Percentiles rank a stretch among this genome's conserved stretches.
These are phyloP conservation scores for Globisporangium nodosum DNA, from an alignment of 352 stramenopile genomes.

Conservation along the genomic window DNA sequence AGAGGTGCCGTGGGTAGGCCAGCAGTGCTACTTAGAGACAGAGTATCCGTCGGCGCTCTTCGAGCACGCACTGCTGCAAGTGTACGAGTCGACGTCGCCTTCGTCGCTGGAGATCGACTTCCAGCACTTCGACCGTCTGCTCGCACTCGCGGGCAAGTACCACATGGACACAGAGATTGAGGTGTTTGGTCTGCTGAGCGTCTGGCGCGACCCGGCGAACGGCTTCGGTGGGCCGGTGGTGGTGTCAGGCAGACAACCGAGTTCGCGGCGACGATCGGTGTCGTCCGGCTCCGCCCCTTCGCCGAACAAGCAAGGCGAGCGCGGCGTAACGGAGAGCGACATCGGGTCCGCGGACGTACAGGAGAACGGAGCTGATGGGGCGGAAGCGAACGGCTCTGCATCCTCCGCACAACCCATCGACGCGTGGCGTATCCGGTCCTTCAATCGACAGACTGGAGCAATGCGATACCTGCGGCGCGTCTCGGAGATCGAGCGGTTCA, in stretches of 20 bases:
- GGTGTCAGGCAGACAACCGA: slow-evolving; percentile 6
- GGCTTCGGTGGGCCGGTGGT: slow-evolving; percentile 53
- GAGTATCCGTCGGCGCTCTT: slow-evolving; percentile 62
- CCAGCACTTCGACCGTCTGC: slow-evolving; percentile 60
- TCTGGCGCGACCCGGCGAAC: slow-evolving; percentile 53
- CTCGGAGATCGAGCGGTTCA: slow-evolving; percentile 55
- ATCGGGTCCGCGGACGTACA: neutral
- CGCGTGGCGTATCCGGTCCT: slow-evolving; percentile 65
- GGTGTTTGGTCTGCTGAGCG: slow-evolving; percentile 64
- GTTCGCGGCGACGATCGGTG: neutral
- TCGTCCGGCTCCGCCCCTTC: slow-evolving; percentile 9
- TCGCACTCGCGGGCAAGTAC: slow-evolving; percentile 39
- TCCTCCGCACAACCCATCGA: slow-evolving; percentile 34
- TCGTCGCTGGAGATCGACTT: slow-evolving; percentile 44
- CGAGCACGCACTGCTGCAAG: slow-evolving; percentile 58
- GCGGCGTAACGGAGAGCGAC: neutral
- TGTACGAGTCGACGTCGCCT: slow-evolving; percentile 35
- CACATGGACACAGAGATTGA: slow-evolving; percentile 66
- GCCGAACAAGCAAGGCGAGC: neutral
- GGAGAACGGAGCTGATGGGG: slow-evolving; percentile 2
- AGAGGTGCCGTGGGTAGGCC: slow-evolving; percentile 71
- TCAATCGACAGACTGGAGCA: slow-evolving; percentile 43
- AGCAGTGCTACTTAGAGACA: slow-evolving; percentile 72
- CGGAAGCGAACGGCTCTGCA: slow-evolving; percentile 9
- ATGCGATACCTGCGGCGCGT: slow-evolving; percentile 53